Percentiles rank a stretch among this genome's conserved stretches.
phyloP scores from a whole-genome alignment of 2,329 filamentous ascomycete genomes.

The Berkeleyomyces rouxiae region DNA sequence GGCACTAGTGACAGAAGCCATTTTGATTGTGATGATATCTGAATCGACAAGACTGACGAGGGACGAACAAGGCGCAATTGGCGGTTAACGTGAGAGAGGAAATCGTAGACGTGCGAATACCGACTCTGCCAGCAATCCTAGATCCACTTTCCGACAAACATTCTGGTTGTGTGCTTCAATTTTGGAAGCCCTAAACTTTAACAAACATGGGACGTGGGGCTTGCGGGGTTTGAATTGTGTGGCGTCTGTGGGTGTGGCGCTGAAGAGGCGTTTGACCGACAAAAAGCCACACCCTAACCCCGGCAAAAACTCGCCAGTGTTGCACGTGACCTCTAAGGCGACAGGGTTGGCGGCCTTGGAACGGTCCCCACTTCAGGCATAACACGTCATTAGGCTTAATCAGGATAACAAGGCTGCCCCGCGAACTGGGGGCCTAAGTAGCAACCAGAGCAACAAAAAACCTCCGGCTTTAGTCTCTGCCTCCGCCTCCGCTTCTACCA shows the following conservation, averaged over 20 bases:
- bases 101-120: conserved; percentile 13
- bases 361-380: neutral
- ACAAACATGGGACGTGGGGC: conserved; percentile 4
- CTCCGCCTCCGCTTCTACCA: neutral
- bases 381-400: neutral
- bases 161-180: conserved; percentile 12
- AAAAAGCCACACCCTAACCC: neutral
- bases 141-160: conserved; percentile 14
- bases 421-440: neutral
- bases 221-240: neutral
- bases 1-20: conserved; percentile 14
- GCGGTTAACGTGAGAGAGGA: conserved; percentile 14
- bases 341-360: too few species aligned
- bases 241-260: conserved; percentile 5
- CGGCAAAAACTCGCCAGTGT: too few species aligned
- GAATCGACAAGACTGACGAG: conserved; percentile 14
- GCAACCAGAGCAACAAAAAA: neutral
- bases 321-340: too few species aligned
- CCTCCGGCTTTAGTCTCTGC: neutral
- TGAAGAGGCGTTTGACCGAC: neutral
- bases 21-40: conserved; percentile 14
- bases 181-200: conserved; percentile 3
- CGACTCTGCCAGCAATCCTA: conserved; percentile 12
- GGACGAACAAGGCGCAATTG: conserved; percentile 12
- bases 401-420: neutral